Evolutionary conservation across 2,329 filamentous ascomycete genomes (phyloP), one percentile per base, ranked within the genome.

Genomic region (Diaporthe vexans): DNA sequence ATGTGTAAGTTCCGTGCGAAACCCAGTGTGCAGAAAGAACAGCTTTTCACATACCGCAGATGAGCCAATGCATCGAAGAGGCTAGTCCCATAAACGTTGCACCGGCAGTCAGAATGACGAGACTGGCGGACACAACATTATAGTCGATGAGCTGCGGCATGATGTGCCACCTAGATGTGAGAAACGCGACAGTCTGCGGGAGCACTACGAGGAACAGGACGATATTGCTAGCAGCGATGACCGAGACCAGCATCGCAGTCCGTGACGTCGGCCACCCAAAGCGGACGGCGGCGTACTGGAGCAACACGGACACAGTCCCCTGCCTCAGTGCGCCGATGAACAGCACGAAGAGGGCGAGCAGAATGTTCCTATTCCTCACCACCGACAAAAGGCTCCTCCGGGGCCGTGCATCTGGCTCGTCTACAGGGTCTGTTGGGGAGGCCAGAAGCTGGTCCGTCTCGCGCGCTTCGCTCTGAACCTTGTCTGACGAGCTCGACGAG

Each of bases 181-280:
- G 73, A n/a, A 74, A 74, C 0, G 54, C 73, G 1, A 76, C 56
- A 7, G 68, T 58, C 63, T 76, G 74, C 6, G 74, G 74, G 17
- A 76, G 74, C n/a, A 76, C 43, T 10, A 76, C 37, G 19, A 76
- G 68, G 33, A 76, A 76, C 3, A 76, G 61, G 48, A 76, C 59
- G n/a, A 76, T 72, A 21, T 76, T 76, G 59, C 72, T 76, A 11
- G 73, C 74, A 0, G 74, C 74, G 37, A 76, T 76, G 35, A 70
- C 73, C 9, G 74, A 76, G 15, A 76, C 74, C 10, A 76, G 61
- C 74, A 76, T 76, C 5, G 74, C 74, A 17, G 74, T 76, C 29
- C 67, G 74, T 15, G 74, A 76, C 0, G 69, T 74, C 1, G 72
- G 74, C 74, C 74, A 76, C 1, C 73, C 74, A 40, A 76, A 76